These are phyloP conservation scores for Ceratocystis cacaofunesta DNA, from an alignment of 2,329 filamentous ascomycete species.

Conservation along the genomic window DNA sequence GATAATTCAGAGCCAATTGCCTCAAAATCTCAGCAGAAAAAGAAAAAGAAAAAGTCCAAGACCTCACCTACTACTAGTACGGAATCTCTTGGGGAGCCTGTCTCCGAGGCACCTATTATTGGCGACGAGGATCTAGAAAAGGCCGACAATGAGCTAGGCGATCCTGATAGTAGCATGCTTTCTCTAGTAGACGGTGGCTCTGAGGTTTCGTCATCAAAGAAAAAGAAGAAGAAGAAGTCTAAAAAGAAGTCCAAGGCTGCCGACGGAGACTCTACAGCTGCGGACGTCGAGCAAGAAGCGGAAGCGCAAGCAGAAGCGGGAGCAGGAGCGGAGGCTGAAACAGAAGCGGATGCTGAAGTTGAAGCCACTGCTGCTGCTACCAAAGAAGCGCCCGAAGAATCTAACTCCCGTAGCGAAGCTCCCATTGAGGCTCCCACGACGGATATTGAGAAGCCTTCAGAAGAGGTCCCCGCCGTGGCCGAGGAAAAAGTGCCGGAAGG, in stretches of 20 bases:
- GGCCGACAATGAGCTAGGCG: background rate
- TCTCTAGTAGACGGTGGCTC: background rate
- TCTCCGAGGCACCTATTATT: background rate
- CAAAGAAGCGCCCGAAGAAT: background rate
- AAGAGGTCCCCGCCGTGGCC: constrained; percentile 15
- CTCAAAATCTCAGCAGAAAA: constrained; percentile 12
- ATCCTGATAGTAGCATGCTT: background rate
- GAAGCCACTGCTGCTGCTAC: background rate
- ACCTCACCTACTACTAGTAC: constrained; percentile 4
- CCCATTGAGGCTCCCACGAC: background rate
- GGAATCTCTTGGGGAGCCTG: background rate
- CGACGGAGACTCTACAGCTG: background rate
- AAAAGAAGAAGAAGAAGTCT: constrained; percentile 12
- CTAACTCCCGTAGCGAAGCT: constrained; percentile 11
- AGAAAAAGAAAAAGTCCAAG: constrained; percentile 13
- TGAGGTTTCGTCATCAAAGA: background rate
- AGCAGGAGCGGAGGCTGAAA: background rate
- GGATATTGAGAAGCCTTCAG: background rate
- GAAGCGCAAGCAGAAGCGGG: background rate
- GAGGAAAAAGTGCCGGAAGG: background rate
- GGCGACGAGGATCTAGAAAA: background rate
- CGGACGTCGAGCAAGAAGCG: background rate
- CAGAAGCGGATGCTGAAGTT: background rate
- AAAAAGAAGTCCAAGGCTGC: constrained; percentile 11
- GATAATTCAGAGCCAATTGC: background rate